phyloP scores from a whole-genome alignment of 805 yeast species.

The Isabelozyma gotoi region DNA sequence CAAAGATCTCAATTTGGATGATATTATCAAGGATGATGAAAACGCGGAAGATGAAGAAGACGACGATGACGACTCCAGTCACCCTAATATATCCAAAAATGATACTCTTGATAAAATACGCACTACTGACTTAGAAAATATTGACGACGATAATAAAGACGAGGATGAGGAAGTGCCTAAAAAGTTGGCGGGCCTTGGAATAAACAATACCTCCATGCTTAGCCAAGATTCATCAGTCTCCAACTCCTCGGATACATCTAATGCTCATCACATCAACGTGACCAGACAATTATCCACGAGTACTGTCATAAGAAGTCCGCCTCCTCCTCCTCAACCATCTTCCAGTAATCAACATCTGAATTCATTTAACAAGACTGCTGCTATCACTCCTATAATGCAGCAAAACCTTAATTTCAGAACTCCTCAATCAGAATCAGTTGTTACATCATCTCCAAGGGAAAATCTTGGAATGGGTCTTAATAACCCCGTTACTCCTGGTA shows the following conservation, averaged over 20 bases:
- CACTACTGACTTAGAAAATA: conserved; percentile 33
- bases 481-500: conserved; percentile 4
- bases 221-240: too few relatives aligned
- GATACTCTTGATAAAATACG: conserved; percentile 27
- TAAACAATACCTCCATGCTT: too few relatives aligned
- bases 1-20: conserved; percentile 13
- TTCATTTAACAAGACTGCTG: conserved; percentile 24
- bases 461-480: conserved; percentile 17
- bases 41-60: too few relatives aligned
- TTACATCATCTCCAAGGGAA: conserved; percentile 25
- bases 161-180: neutral
- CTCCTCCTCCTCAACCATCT: conserved; percentile 13
- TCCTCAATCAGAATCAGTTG: conserved; percentile 12
- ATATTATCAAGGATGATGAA: conserved; percentile 12
- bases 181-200: neutral
- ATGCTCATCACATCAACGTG: neutral
- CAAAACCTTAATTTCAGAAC: conserved; percentile 11
- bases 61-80: conserved; percentile 7
- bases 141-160: conserved; percentile 19
- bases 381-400: conserved; percentile 29
- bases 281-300: conserved; percentile 15
- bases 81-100: conserved; percentile 16
- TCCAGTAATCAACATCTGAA: too few relatives aligned
- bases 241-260: neutral
- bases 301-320: conserved; percentile 24